Evolutionary conservation across 2,329 filamentous ascomycete species (phyloP), one percentile per base, ranked within the genome.

Genomic region (Calonectria hawksworthii): DNA sequence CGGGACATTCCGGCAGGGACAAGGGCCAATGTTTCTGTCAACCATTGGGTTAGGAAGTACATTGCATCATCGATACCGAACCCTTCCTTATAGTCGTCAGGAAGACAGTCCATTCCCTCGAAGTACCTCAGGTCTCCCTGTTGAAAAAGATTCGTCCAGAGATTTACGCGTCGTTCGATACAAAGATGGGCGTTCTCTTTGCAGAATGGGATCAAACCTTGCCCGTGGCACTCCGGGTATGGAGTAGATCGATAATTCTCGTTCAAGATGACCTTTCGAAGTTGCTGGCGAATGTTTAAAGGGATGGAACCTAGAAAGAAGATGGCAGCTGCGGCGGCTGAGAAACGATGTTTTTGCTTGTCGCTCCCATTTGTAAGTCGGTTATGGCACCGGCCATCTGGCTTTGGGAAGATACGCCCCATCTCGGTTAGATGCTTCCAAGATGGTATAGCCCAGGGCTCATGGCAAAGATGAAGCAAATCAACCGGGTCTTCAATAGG

Each of bases 61-160:
- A 34, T 3, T 23, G 21, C 30, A 34, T 56, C 52, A 41, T 34
- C 32, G 10, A 7, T 21, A 10, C 18, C 18, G 8, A 36, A 21
- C 36, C 13, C 36, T 41, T 41, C 2, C 13, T 18, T 18, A 3
- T 18, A 5, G 36, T 4, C 5, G 3, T 1, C 1, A 9, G 18
- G 30, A 34, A 56, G n/a, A 1, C 23, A 3, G 18, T 4, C 30
- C 3, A 2, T 30, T 61, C 0, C 79, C 80, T 32, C 81, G 79
- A 3, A 11, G 34, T 9, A 78, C 79, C n/a, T 80, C 79, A 56
- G 61, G 78, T 23, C 44, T 11, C 14, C 13, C 11, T 44, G 1
- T 14, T 30, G 26, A 30, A 71, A 59, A 0, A 76, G 3, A 7
- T 63, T 28, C 0, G 63, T 70, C 11, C 61, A 47, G 4, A 79